A percentile compares a stretch with the other conserved stretches of the same genome.
phyloP scores from a whole-genome alignment of 352 stramenopile species.

The Phytophthora ramorum region DNA sequence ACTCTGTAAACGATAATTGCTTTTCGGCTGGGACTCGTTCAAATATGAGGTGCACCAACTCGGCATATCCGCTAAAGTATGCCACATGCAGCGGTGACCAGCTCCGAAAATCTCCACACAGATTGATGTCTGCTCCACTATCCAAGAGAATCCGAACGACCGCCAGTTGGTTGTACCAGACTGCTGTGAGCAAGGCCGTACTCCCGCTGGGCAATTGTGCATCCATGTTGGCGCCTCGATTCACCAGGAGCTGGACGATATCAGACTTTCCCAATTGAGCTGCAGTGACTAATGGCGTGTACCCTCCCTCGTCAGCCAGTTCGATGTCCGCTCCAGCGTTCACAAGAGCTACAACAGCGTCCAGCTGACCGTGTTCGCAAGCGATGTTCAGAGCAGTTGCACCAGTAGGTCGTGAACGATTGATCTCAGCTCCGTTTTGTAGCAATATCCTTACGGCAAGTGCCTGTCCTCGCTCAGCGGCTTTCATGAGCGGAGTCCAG shows the following conservation, averaged over 20 bases:
- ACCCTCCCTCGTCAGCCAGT: slow-evolving; percentile 13
- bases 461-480: slow-evolving; percentile 12
- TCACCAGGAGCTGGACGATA: slow-evolving; percentile 14
- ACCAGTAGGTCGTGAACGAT: slow-evolving; percentile 5
- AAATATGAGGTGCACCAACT: slow-evolving; percentile 21
- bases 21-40: neutral
- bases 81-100: slow-evolving; percentile 4
- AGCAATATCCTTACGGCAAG: slow-evolving; percentile 2
- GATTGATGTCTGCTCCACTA: slow-evolving; percentile 6
- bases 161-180: slow-evolving; percentile 6
- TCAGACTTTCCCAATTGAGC: slow-evolving; percentile 13
- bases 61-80: slow-evolving; percentile 7
- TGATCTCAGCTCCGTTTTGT: neutral
- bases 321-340: slow-evolving; percentile 9
- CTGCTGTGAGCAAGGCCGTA: slow-evolving; percentile 13
- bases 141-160: slow-evolving; percentile 16
- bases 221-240: slow-evolving; percentile 2
- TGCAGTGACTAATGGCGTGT: slow-evolving; percentile 16
- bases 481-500: slow-evolving; percentile 6
- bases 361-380: slow-evolving; percentile 12
- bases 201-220: slow-evolving; percentile 8
- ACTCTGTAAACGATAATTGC: neutral
- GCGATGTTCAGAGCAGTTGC: slow-evolving; percentile 20
- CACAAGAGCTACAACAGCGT: slow-evolving; percentile 2
- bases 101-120: slow-evolving; percentile 16